These are phyloP conservation scores for Linum tenue DNA, from an alignment of 345 rosid species.

Conservation along the genomic window DNA sequence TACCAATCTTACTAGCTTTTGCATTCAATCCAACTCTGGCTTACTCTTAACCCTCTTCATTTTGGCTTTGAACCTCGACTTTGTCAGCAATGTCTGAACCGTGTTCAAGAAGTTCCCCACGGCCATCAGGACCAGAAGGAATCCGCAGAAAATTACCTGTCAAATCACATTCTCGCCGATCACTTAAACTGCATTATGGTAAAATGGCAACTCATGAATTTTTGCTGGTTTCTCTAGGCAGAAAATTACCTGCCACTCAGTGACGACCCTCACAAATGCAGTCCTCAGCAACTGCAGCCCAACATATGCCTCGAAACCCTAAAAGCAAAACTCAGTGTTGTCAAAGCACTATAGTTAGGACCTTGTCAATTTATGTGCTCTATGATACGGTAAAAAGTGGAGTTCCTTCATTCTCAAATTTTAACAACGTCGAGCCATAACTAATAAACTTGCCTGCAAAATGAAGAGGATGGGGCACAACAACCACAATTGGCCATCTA, in stretches of 20 bases:
- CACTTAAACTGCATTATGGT: not conserved
- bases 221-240: not conserved
- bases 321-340: constrained; percentile 11
- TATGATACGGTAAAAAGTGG: not conserved
- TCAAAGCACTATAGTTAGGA: constrained; percentile 2
- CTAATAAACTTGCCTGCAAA: constrained; percentile 55
- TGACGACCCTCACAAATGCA: constrained; percentile 55
- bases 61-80: constrained; percentile 93
- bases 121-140: constrained; percentile 84
- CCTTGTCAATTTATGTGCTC: not conserved
- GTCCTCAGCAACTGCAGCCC: constrained; percentile 76
- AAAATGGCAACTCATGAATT: not conserved
- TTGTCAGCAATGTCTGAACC: constrained; percentile 63
- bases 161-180: constrained; percentile 9
- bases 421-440: not conserved
- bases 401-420: not conserved
- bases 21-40: constrained; percentile 35
- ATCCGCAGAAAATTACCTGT: constrained; percentile 80
- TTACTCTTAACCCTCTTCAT: constrained; percentile 86
- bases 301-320: constrained; percentile 95
- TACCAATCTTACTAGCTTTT: too few species aligned
- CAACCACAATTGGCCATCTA: constrained; percentile 88
- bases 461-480: constrained; percentile 87
- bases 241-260: constrained; percentile 83
- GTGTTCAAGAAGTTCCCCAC: constrained; percentile 85